These are phyloP conservation scores for Malus asiatica DNA, from an alignment of 306 rosid species.

Conservation along the genomic window DNA sequence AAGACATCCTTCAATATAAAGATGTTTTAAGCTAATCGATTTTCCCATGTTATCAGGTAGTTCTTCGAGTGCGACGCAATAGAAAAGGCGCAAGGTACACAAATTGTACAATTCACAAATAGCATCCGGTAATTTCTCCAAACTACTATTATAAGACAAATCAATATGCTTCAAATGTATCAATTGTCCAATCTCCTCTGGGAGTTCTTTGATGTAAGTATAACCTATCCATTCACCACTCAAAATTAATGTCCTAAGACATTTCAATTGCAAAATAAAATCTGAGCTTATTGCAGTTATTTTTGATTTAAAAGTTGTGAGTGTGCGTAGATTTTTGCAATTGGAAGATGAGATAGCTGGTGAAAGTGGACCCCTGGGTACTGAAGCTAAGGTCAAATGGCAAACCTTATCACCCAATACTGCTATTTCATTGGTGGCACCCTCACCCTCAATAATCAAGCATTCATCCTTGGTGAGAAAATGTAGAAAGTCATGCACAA, in stretches of 20 bases:
- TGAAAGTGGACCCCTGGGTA: rapidly evolving
- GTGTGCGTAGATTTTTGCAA: background rate
- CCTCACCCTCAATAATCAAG: background rate
- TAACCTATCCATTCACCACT: rapidly evolving
- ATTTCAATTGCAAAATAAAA: background rate
- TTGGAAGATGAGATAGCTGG: background rate
- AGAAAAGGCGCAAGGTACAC: background rate
- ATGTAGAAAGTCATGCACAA: no score
- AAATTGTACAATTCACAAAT: background rate
- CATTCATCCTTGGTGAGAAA: no score
- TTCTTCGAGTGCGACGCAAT: background rate
- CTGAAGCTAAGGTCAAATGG: background rate
- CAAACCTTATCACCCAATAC: background rate
- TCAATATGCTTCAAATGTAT: background rate
- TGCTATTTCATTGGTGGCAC: background rate
- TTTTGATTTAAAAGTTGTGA: no score
- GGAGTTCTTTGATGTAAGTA: background rate
- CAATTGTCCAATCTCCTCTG: background rate
- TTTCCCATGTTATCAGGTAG: no score
- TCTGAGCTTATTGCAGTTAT: background rate
- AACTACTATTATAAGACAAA: background rate
- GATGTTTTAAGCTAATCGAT: background rate
- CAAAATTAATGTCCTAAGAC: conserved; percentile 3
- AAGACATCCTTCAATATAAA: background rate
- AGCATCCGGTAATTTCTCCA: no score